Evolutionary conservation across 495 filamentous ascomycete genomes (phyloP).

Genomic region (Recurvomyces mirabilis): DNA sequence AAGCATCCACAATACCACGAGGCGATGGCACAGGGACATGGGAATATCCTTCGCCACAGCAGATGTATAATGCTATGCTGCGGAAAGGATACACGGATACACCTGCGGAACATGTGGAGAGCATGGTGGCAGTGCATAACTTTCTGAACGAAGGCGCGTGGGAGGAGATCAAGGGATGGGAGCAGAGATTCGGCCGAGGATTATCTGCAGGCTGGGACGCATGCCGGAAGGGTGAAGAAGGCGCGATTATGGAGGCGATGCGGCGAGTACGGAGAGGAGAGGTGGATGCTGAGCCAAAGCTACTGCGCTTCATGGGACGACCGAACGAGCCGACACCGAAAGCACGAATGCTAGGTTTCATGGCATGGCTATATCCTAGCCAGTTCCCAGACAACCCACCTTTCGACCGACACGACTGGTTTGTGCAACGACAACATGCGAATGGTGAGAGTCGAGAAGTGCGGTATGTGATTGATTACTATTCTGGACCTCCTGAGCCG

Average conservation of each 20-base stretch:
- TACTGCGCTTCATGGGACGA: conserved; percentile 77
- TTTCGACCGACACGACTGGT: conserved; percentile 99
- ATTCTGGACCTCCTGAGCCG: conserved; percentile 73
- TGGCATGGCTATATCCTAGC: conserved; percentile 68
- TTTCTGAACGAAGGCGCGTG: conserved; percentile 97
- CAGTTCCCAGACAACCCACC: conserved; percentile 72
- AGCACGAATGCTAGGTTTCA: conserved; percentile 62
- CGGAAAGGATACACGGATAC: conserved; percentile 94
- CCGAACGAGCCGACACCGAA: conserved; percentile 86
- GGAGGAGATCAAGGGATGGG: conserved; percentile 87
- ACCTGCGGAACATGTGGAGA: conserved; percentile 82
- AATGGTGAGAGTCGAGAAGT: conserved; percentile 56
- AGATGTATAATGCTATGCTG: conserved; percentile 97
- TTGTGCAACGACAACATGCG: conserved; percentile 57
- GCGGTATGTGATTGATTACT: conserved; percentile 97
- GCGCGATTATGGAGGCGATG: conserved; percentile 34
- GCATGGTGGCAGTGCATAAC: conserved; percentile 96
- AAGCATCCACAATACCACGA: conserved; percentile 75
- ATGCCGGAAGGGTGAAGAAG: conserved; percentile 63
- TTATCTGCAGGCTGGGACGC: conserved; percentile 59
- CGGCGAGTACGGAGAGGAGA: conserved; percentile 33
- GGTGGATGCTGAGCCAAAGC: conserved; percentile 46
- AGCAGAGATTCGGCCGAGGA: conserved; percentile 67
- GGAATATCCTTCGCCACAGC: conserved; percentile 97
- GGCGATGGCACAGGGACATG: conserved; percentile 65